Conservation (phyloP, 140 eudicot genomes). For the Erigeron philadelphicus region DNA sequence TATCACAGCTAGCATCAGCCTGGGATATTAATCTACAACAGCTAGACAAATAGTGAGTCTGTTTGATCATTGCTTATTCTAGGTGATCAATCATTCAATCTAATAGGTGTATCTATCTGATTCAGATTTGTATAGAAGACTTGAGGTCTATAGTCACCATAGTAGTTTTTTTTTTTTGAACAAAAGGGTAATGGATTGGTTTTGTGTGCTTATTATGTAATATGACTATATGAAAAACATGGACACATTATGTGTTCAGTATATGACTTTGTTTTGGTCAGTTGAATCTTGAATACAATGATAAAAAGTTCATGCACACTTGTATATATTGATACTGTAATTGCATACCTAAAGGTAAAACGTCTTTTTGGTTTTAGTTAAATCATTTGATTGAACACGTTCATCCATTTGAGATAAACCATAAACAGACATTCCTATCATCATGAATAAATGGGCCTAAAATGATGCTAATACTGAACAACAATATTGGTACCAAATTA, state of each 20-base stretch:
- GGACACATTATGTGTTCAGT: not conserved
- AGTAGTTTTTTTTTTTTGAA: not conserved
- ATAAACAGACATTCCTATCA: too few relatives aligned
- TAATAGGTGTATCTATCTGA: not conserved
- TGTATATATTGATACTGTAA: too few relatives aligned
- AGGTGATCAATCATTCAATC: not conserved
- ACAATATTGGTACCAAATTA: too few relatives aligned
- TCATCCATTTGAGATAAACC: too few relatives aligned
- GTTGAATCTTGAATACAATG: not conserved
- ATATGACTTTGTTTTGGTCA: constrained; percentile 1
- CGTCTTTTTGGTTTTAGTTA: too few relatives aligned
- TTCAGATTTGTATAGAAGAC: constrained; percentile 23
- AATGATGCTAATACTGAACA: too few relatives aligned
- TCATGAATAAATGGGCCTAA: too few relatives aligned
- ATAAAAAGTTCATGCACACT: too few relatives aligned
- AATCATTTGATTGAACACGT: too few relatives aligned
- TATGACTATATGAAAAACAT: not conserved
- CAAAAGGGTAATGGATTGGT: not conserved
- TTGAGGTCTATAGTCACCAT: not conserved
- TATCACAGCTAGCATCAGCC: constrained; percentile 66
- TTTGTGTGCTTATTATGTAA: not conserved
- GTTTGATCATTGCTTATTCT: not conserved
- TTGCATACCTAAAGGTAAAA: too few relatives aligned
- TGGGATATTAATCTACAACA: constrained; percentile 69
- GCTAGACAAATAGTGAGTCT: constrained; percentile 34